Conservation (phyloP, 306 rosid species). For the Vigna mungo region DNA sequence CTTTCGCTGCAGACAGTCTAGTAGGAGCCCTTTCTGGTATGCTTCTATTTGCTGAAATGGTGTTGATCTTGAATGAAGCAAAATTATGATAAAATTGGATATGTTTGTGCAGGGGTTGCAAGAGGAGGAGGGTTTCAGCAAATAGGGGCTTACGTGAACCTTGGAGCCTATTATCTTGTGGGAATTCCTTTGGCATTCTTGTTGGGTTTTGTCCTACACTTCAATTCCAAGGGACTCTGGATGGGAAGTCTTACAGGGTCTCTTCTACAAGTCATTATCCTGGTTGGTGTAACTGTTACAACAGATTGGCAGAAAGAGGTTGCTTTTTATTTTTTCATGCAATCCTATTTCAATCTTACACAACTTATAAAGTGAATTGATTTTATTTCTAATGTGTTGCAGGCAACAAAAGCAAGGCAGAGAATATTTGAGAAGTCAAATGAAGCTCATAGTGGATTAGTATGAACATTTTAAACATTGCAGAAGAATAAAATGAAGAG, state of each 20-base stretch:
- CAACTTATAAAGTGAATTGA: too few relatives aligned
- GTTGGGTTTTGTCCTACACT: slow-evolving; percentile 46
- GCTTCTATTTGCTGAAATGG: slow-evolving; percentile 16
- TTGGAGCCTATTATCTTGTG: slow-evolving; percentile 55
- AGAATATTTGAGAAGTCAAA: slow-evolving; percentile 40
- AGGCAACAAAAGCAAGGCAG: slow-evolving; percentile 49
- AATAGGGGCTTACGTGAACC: slow-evolving; percentile 54
- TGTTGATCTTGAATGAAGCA: neutral
- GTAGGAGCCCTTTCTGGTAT: slow-evolving; percentile 51
- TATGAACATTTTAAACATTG: neutral
- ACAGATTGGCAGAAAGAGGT: slow-evolving; percentile 58
- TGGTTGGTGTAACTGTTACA: slow-evolving; percentile 37
- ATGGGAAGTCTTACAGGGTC: slow-evolving; percentile 53
- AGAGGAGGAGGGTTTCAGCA: slow-evolving; percentile 58
- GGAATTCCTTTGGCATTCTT: slow-evolving; percentile 46
- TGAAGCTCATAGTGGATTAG: neutral
- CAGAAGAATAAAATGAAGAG: neutral
- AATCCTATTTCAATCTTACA: too few relatives aligned
- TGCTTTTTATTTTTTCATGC: neutral
- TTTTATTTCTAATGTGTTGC: too few relatives aligned
- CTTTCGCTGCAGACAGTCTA: slow-evolving; percentile 54
- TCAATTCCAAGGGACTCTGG: slow-evolving; percentile 54
- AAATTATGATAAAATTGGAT: neutral
- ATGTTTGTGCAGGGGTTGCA: slow-evolving; percentile 47
- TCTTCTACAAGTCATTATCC: slow-evolving; percentile 32